Percentiles rank a stretch among this genome's conserved stretches.
Evolutionary conservation across 2,329 filamentous ascomycete genomes (phyloP).

Genomic region (Hypoxylon sp.): DNA sequence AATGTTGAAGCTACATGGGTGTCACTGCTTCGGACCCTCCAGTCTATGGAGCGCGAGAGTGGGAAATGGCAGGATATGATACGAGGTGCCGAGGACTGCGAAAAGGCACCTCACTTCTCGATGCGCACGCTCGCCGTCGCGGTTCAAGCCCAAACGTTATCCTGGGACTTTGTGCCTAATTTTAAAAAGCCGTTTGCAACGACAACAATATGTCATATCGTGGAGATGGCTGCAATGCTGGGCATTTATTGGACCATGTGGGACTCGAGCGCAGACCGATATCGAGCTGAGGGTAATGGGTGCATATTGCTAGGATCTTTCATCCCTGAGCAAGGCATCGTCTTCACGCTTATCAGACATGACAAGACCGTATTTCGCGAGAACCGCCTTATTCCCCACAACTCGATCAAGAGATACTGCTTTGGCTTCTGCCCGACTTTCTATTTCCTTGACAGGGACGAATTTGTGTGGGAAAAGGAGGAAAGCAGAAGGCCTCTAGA

Average conservation of each 20-base stretch:
- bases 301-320: slow-evolving; percentile 63
- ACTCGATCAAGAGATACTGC: slow-evolving; percentile 66
- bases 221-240: slow-evolving; percentile 66
- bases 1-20: slow-evolving; percentile 56
- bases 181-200: slow-evolving; percentile 56
- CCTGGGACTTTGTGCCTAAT: slow-evolving; percentile 47
- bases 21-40: slow-evolving; percentile 50
- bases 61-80: slow-evolving; percentile 45
- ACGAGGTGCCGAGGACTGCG: neutral
- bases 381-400: slow-evolving; percentile 65
- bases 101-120: slow-evolving; percentile 12
- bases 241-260: slow-evolving; percentile 72
- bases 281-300: slow-evolving; percentile 68
- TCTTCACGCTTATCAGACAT: slow-evolving; percentile 66
- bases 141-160: slow-evolving; percentile 41
- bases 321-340: slow-evolving; percentile 63
- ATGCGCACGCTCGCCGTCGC: slow-evolving; percentile 40
- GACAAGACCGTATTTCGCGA: slow-evolving; percentile 62
- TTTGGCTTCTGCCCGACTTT: slow-evolving; percentile 69
- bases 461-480: slow-evolving; percentile 4
- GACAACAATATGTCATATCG: slow-evolving; percentile 66
- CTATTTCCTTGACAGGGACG: slow-evolving; percentile 54
- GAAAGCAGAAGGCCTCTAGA: slow-evolving; percentile 44
- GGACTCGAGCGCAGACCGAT: slow-evolving; percentile 62
- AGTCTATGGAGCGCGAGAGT: slow-evolving; percentile 51